These are phyloP conservation scores for Calonectria hongkongensis DNA, from an alignment of 2,329 filamentous ascomycete species.

Conservation along the genomic window DNA sequence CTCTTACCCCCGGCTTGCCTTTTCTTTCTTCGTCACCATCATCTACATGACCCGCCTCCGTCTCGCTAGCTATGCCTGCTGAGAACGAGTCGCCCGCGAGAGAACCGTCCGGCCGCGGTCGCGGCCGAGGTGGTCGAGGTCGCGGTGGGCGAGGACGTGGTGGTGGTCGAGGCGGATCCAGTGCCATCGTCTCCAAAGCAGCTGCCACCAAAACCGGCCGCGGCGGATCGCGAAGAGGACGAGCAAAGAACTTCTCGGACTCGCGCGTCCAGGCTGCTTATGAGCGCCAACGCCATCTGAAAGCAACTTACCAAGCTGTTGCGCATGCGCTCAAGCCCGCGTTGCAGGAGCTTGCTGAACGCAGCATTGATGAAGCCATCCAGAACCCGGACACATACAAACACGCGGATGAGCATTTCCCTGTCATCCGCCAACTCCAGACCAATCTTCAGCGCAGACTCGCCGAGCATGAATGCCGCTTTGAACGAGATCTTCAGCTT, in stretches of 20 bases:
- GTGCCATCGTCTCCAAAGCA: conserved; percentile 58
- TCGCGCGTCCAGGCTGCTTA: conserved; percentile 74
- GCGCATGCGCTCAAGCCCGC: conserved; percentile 78
- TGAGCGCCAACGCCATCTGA: conserved; percentile 80
- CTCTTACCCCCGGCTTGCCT: conserved; percentile 41
- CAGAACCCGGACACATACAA: conserved; percentile 72
- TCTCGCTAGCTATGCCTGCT: conserved; percentile 60
- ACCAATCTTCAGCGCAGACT: conserved; percentile 57
- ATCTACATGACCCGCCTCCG: conserved; percentile 58
- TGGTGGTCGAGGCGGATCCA: conserved; percentile 55
- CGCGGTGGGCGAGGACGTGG: conserved; percentile 58
- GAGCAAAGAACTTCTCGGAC: conserved; percentile 74
- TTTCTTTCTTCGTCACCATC: conserved; percentile 38
- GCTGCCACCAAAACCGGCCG: conserved; percentile 61
- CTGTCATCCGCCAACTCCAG: conserved; percentile 70
- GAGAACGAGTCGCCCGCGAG: conserved; percentile 62
- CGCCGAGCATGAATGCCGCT: conserved; percentile 57
- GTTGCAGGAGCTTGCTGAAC: conserved; percentile 78
- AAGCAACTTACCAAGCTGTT: conserved; percentile 78
- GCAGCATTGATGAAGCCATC: conserved; percentile 74
- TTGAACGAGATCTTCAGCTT: conserved; percentile 59
- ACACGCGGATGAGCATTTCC: conserved; percentile 71
- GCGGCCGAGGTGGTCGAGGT: conserved; percentile 58
- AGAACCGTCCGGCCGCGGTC: conserved; percentile 61
- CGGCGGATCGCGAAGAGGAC: conserved; percentile 66